A percentile compares a stretch with the other conserved stretches of the same genome.
Conservation (phyloP, 176 grass and related monocot species). For the Leersia perrieri region DNA sequence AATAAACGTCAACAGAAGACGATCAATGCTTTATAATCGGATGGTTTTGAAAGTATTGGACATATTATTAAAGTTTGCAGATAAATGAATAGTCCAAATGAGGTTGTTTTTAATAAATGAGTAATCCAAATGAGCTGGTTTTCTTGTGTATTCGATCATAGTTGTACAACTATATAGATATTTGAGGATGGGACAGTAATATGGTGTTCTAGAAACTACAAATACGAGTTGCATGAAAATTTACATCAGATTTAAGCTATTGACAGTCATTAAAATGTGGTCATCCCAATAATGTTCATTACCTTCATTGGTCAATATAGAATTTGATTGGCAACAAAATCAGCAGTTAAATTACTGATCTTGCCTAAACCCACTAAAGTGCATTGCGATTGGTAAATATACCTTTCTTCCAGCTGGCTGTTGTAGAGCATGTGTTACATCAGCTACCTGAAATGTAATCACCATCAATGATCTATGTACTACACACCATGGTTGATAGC, state of each 20-base stretch:
- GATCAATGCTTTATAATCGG: not conserved
- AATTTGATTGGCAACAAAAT: not conserved
- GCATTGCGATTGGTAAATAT: not conserved
- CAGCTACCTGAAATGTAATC: slow-evolving; percentile 72
- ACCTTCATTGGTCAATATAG: not conserved
- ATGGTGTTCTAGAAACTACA: not conserved
- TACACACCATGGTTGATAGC: not conserved
- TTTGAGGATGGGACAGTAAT: not conserved
- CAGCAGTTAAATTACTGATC: not conserved
- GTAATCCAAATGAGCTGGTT: too few relatives aligned
- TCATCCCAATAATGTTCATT: not conserved
- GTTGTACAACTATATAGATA: not conserved
- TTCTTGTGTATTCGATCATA: not conserved
- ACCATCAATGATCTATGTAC: not conserved
- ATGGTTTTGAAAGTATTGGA: not conserved
- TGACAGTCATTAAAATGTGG: not conserved
- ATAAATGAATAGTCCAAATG: not conserved
- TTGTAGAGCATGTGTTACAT: slow-evolving; percentile 95
- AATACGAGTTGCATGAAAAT: not conserved
- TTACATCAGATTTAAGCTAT: not conserved
- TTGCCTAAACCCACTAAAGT: not conserved
- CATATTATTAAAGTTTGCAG: not conserved
- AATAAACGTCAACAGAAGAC: slow-evolving; percentile 6
- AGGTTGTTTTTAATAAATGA: not conserved
- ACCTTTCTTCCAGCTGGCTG: slow-evolving; percentile 97